Evolutionary conservation across 371 early-diverging fungal genomes (phyloP).

Genomic region (Mucor piriformis): DNA sequence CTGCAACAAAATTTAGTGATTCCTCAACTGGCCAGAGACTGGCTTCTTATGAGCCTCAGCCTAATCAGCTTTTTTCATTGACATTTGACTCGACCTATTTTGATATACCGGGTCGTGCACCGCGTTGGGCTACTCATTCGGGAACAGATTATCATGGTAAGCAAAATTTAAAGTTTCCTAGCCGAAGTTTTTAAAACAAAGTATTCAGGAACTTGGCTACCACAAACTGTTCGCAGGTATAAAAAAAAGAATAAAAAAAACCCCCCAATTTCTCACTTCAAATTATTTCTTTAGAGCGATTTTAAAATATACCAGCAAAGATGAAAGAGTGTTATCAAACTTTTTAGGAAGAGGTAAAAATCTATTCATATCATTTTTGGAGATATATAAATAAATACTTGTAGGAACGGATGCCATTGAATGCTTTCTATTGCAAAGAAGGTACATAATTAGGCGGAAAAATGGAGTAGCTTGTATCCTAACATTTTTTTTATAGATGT

Average conservation of each 20-base stretch:
- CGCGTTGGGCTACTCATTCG: slow-evolving; percentile 91
- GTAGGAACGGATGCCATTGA: slow-evolving; percentile 92
- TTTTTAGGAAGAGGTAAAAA: slow-evolving; percentile 85
- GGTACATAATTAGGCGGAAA: slow-evolving; percentile 42
- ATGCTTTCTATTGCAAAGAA: slow-evolving; percentile 78
- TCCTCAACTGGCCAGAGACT: slow-evolving; percentile 52
- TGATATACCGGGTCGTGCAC: slow-evolving; percentile 90
- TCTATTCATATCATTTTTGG: neutral
- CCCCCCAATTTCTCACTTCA: neutral
- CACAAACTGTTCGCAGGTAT: slow-evolving; percentile 86
- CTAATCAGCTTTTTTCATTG: slow-evolving; percentile 79
- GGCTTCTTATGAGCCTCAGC: slow-evolving; percentile 76
- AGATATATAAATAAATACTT: neutral
- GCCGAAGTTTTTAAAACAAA: neutral
- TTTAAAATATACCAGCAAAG: slow-evolving; percentile 71
- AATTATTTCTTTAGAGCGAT: slow-evolving; percentile 56
- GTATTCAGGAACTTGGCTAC: slow-evolving; percentile 83
- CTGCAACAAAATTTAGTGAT: slow-evolving; percentile 57
- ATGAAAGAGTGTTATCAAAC: slow-evolving; percentile 85
- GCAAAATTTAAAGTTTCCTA: neutral
- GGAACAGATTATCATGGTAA: slow-evolving; percentile 89
- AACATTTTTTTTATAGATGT: slow-evolving; percentile 49
- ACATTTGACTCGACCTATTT: slow-evolving; percentile 81
- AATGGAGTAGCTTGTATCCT: neutral
- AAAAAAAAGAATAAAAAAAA: neutral